phyloP scores from a whole-genome alignment of 2,329 filamentous ascomycete genomes.

The Fusarium brachygibbosum region DNA sequence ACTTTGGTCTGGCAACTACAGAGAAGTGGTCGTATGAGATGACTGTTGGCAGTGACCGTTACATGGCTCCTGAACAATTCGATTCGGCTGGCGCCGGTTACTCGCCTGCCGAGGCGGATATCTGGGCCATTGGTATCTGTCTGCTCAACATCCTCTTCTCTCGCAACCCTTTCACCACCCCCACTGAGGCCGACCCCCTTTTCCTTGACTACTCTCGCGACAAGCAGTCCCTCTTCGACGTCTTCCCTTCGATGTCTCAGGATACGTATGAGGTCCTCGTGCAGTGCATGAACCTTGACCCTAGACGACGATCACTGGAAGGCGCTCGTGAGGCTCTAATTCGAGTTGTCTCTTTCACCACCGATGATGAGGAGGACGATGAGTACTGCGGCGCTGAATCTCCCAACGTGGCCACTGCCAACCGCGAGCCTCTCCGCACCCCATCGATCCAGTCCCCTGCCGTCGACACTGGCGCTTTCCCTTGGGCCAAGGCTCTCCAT shows the following conservation, averaged over 20 bases:
- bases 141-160: slow-evolving; percentile 97
- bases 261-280: slow-evolving; percentile 96
- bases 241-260: slow-evolving; percentile 98
- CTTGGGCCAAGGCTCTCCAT: slow-evolving; percentile 93
- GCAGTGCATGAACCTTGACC: slow-evolving; percentile 91
- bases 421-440: slow-evolving; percentile 94
- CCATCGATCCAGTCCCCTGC: slow-evolving; percentile 93
- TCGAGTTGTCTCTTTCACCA: slow-evolving; percentile 91
- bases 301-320: slow-evolving; percentile 84
- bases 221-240: slow-evolving; percentile 95
- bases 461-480: slow-evolving; percentile 86
- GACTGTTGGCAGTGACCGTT: slow-evolving; percentile 96
- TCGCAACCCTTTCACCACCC: slow-evolving; percentile 93
- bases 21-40: slow-evolving; percentile 93
- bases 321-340: slow-evolving; percentile 83
- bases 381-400: slow-evolving; percentile 92
- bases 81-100: slow-evolving; percentile 90
- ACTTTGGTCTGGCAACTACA: slow-evolving; percentile 92
- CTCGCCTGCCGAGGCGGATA: slow-evolving; percentile 91
- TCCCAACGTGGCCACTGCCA: slow-evolving; percentile 83
- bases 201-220: slow-evolving; percentile 95
- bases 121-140: slow-evolving; percentile 98
- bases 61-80: slow-evolving; percentile 99
- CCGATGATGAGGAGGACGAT: slow-evolving; percentile 88
- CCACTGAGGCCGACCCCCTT: slow-evolving; percentile 89